Evolutionary conservation across 441 rosid genomes (phyloP).

Genomic region (Erodium texanum): DNA sequence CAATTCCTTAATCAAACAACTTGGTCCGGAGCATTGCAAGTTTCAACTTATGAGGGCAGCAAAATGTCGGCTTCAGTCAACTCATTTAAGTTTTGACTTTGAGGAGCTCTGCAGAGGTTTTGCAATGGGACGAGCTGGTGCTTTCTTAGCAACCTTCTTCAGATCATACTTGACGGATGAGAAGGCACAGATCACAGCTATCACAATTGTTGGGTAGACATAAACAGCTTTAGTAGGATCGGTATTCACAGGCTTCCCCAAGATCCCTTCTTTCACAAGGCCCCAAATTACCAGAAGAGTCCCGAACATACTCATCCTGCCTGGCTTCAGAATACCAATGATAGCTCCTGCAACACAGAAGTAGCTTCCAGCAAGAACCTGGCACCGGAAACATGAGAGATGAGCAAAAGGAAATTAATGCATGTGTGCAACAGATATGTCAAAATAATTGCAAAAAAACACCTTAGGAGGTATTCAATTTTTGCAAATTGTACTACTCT

Average conservation of each 20-base stretch:
- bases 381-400: slow-evolving; percentile 20
- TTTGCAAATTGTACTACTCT: too few relatives aligned
- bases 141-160: slow-evolving; percentile 57
- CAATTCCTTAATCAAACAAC: background rate
- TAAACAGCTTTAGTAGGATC: slow-evolving; percentile 64
- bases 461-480: too few relatives aligned
- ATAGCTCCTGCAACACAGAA: slow-evolving; percentile 93
- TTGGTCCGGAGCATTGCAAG: background rate
- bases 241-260: slow-evolving; percentile 61
- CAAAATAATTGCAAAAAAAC: background rate
- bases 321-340: slow-evolving; percentile 70
- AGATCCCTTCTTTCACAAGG: slow-evolving; percentile 87
- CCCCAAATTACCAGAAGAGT: slow-evolving; percentile 84
- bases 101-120: slow-evolving; percentile 77
- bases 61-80: slow-evolving; percentile 1
- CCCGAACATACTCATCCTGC: slow-evolving; percentile 97
- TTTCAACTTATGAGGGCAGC: background rate
- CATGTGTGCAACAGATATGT: background rate
- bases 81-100: slow-evolving; percentile 82
- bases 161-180: slow-evolving; percentile 70
- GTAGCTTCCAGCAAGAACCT: slow-evolving; percentile 98
- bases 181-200: slow-evolving; percentile 73
- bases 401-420: background rate
- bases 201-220: slow-evolving; percentile 78
- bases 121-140: slow-evolving; percentile 60